phyloP scores from a whole-genome alignment of 768 basidiomycete species.

The Russula olivacea region DNA sequence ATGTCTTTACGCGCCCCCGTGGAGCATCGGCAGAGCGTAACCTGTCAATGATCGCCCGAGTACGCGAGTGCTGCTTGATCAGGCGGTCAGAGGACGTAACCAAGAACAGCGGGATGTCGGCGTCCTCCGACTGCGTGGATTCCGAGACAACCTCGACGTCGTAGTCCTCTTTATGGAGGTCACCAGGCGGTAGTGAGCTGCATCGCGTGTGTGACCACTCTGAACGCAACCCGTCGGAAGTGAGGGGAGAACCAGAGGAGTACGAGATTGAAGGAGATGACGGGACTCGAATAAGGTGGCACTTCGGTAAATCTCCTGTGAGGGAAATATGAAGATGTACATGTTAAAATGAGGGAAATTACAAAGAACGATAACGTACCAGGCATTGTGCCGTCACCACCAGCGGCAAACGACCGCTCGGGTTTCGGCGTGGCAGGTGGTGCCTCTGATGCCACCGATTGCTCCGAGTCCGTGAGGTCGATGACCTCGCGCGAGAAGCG shows the following conservation, averaged over 20 bases:
- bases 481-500: constrained; percentile 23
- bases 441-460: constrained; percentile 38
- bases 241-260: constrained; percentile 43
- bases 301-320: constrained; percentile 12
- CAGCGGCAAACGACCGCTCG: constrained; percentile 32
- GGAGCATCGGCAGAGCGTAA: constrained; percentile 38
- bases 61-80: constrained; percentile 46
- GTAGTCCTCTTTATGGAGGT: constrained; percentile 48
- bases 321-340: neutral
- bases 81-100: constrained; percentile 28
- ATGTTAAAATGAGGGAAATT: neutral
- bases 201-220: constrained; percentile 31
- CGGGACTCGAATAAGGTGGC: constrained; percentile 22
- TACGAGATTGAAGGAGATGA: constrained; percentile 31
- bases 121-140: constrained; percentile 17
- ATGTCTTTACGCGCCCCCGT: constrained; percentile 23
- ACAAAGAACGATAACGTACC: constrained; percentile 7
- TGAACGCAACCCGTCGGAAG: constrained; percentile 28
- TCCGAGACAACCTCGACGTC: constrained; percentile 44
- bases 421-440: constrained; percentile 49
- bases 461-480: constrained; percentile 42
- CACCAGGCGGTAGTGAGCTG: constrained; percentile 33
- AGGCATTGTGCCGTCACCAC: constrained; percentile 27
- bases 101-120: constrained; percentile 36
- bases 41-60: constrained; percentile 54